A percentile compares a stretch with the other conserved stretches of the same genome.
These are phyloP conservation scores for Apostasia shenzhenica DNA, from an alignment of 106 monocot genomes.

Conservation along the genomic window DNA sequence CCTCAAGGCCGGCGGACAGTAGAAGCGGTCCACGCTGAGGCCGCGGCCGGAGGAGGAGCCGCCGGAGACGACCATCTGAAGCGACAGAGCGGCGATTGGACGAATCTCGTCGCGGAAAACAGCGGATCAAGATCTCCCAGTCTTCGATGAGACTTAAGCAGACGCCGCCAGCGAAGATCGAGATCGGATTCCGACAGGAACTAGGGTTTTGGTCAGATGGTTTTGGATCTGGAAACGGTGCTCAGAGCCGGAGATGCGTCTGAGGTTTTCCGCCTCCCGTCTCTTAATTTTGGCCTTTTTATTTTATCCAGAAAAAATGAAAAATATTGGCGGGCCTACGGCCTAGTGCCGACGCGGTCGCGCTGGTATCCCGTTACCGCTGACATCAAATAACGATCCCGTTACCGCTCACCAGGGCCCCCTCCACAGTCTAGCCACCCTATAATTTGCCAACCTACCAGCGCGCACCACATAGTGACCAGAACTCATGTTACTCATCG, in stretches of 20 bases:
- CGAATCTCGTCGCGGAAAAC: background rate
- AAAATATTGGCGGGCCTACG: too few species aligned
- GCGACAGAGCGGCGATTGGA: background rate
- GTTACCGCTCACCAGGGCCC: too few species aligned
- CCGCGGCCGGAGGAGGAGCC: conserved; percentile 39
- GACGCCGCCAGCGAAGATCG: background rate
- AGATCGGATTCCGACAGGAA: conserved; percentile 2
- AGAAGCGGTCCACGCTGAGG: conserved; percentile 63
- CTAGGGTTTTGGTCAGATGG: conserved; percentile 14
- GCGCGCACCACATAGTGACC: too few species aligned
- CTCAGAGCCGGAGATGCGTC: conserved; percentile 1
- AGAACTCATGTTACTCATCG: too few species aligned
- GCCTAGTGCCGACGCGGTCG: too few species aligned
- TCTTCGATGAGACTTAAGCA: background rate
- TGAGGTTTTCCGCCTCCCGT: conserved; percentile 16
- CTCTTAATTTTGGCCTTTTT: background rate
- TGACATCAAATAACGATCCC: too few species aligned
- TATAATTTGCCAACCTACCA: too few species aligned
- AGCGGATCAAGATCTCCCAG: background rate
- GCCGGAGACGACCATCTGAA: conserved; percentile 35
- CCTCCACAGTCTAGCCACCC: too few species aligned
- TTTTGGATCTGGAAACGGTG: conserved; percentile 10
- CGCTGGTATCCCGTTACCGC: too few species aligned
- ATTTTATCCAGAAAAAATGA: background rate
- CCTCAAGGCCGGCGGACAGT: conserved; percentile 40